These are phyloP conservation scores for Lanmaoa rubissima DNA, from an alignment of 768 basidiomycete species.

Conservation along the genomic window DNA sequence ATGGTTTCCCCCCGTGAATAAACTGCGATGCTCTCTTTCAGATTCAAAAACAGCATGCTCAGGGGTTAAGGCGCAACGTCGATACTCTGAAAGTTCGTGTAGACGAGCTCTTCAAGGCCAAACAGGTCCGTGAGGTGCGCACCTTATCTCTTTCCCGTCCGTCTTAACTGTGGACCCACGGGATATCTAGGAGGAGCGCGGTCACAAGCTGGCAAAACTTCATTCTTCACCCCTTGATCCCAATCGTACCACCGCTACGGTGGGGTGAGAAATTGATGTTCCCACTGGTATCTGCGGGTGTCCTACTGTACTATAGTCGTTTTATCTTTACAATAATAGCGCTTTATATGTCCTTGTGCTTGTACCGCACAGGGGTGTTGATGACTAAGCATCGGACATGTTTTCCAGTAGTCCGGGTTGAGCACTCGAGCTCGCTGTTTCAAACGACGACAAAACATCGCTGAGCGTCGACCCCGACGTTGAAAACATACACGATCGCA, in stretches of 20 bases:
- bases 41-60: conserved; percentile 27
- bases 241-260: background rate
- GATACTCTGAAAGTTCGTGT: conserved; percentile 18
- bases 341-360: no score
- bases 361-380: background rate
- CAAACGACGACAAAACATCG: conserved; percentile 21
- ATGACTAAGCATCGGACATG: conserved; percentile 28
- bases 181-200: conserved; percentile 19
- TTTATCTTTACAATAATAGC: background rate
- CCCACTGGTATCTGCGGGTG: background rate
- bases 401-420: conserved; percentile 7
- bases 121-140: conserved; percentile 25
- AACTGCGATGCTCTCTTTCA: background rate
- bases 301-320: background rate
- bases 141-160: background rate
- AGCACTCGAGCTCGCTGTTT: conserved; percentile 20
- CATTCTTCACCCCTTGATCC: background rate
- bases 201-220: conserved; percentile 14
- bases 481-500: conserved; percentile 7
- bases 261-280: background rate
- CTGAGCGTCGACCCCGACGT: conserved; percentile 9
- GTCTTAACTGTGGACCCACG: background rate
- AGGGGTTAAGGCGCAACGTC: conserved; percentile 16
- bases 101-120: conserved; percentile 21
- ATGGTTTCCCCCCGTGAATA: background rate